Conservation (phyloP, 257 asterid species). For the Salvia splendens region DNA sequence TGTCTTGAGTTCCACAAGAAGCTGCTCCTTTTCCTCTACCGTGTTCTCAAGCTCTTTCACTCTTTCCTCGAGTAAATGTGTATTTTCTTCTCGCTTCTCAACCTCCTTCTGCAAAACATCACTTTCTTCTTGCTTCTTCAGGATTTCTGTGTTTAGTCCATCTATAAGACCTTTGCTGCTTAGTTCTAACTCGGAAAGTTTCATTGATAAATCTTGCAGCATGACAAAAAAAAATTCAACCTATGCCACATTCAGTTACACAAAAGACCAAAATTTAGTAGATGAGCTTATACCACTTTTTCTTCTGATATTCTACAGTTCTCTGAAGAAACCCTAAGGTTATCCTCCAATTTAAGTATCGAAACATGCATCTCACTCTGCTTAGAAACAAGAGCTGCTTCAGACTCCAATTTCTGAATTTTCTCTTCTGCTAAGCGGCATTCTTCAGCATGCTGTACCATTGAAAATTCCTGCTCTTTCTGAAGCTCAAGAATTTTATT, state of each 20-base stretch:
- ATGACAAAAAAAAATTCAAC: conserved; percentile 36
- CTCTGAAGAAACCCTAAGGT: conserved; percentile 55
- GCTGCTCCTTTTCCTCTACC: conserved; percentile 66
- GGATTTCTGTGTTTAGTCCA: conserved; percentile 63
- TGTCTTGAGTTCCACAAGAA: conserved; percentile 57
- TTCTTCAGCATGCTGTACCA: conserved; percentile 97
- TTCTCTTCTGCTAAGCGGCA: conserved; percentile 77
- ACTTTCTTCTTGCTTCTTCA: conserved; percentile 63
- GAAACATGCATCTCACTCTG: conserved; percentile 63
- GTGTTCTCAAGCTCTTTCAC: conserved; percentile 52
- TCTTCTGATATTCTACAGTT: conserved; percentile 62
- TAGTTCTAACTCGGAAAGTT: conserved; percentile 63
- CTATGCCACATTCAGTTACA: conserved; percentile 22
- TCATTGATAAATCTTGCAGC: conserved; percentile 77
- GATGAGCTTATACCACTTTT: conserved; percentile 62
- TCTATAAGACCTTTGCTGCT: conserved; percentile 54
- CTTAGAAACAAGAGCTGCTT: conserved; percentile 60
- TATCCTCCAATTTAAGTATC: conserved; percentile 62
- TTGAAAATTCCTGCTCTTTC: conserved; percentile 79
- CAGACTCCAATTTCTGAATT: conserved; percentile 69
- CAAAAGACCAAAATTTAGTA: conserved; percentile 32
- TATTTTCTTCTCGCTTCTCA: conserved; percentile 53
- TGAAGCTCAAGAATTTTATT: conserved; percentile 68
- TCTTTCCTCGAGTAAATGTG: conserved; percentile 60
- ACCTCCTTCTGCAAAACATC: conserved; percentile 57